These are phyloP conservation scores for Fraxinus velutina DNA, from an alignment of 305 asterid species.

Conservation along the genomic window DNA sequence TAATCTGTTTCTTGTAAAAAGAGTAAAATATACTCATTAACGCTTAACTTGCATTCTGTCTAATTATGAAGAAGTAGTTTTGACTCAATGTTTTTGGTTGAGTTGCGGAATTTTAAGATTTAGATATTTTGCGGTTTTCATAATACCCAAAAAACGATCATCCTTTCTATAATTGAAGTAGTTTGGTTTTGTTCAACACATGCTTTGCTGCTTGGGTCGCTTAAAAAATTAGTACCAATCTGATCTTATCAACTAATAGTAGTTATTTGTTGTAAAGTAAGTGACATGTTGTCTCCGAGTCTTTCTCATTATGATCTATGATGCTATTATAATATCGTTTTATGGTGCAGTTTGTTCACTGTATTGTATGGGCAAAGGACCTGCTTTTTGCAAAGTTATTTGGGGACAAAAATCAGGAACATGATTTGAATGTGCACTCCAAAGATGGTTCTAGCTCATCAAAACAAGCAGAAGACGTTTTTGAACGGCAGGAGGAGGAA, in stretches of 20 bases:
- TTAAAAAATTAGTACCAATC: slow-evolving; percentile 1
- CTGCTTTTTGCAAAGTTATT: slow-evolving; percentile 90
- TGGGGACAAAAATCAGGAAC: slow-evolving; percentile 89
- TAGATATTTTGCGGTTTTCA: not conserved
- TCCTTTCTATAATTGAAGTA: slow-evolving; percentile 3
- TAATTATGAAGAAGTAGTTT: slow-evolving; percentile 6
- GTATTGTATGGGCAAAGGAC: slow-evolving; percentile 99
- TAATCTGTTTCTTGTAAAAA: not conserved
- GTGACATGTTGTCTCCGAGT: slow-evolving; percentile 1
- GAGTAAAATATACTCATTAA: slow-evolving; percentile 1
- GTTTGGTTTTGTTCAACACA: not conserved
- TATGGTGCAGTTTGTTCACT: slow-evolving; percentile 88
- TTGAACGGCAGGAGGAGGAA: slow-evolving; percentile 62
- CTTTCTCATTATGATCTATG: not conserved
- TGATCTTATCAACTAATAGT: not conserved
- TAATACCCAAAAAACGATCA: not conserved
- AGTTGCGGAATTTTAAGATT: not conserved
- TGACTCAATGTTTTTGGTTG: slow-evolving; percentile 1
- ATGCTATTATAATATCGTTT: slow-evolving; percentile 19
- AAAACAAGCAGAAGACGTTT: slow-evolving; percentile 62
- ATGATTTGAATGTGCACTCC: slow-evolving; percentile 84
- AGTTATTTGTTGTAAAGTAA: slow-evolving; percentile 6
- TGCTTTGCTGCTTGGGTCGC: slow-evolving; percentile 5
- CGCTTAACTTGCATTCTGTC: not conserved
- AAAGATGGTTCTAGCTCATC: slow-evolving; percentile 76